Evolutionary conservation across 148 eudicot genomes (phyloP).

Genomic region (Diospyros kaki): DNA sequence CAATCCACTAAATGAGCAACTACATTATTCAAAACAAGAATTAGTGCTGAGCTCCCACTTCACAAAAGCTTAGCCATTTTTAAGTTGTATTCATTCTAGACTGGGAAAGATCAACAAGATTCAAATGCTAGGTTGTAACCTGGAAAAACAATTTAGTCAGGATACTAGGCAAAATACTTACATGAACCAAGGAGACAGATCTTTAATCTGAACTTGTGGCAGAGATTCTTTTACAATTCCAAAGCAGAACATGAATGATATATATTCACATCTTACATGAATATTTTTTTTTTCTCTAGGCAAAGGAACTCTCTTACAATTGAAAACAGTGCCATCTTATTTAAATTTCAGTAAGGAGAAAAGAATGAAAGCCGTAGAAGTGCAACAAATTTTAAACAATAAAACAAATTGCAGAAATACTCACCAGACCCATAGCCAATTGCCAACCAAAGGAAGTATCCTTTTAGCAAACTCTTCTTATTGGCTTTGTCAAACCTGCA

Average conservation of each 20-base stretch:
- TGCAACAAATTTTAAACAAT: background rate
- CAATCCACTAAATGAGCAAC: too few relatives aligned
- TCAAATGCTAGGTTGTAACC: background rate
- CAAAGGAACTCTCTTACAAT: background rate
- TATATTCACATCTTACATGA: background rate
- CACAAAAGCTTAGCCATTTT: background rate
- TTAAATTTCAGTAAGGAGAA: background rate
- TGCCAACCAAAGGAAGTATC: constrained; percentile 69
- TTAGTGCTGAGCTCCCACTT: background rate
- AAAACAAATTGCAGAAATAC: constrained; percentile 22
- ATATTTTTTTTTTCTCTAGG: background rate
- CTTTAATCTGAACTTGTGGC: background rate
- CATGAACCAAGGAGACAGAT: background rate
- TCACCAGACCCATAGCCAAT: constrained; percentile 70
- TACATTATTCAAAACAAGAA: too few relatives aligned
- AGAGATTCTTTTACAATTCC: background rate
- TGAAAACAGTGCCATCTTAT: constrained; percentile 2
- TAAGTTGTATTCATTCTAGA: too few relatives aligned
- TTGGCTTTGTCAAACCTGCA: constrained; percentile 61
- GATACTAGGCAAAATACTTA: background rate
- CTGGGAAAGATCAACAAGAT: too few relatives aligned
- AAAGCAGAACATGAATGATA: too few relatives aligned
- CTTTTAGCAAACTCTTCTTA: constrained; percentile 43
- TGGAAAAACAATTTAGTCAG: background rate
- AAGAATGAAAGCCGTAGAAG: background rate